Base-by-base conservation (phyloP, 805 yeast genomes). In the Peterozyma xylosa region DNA sequence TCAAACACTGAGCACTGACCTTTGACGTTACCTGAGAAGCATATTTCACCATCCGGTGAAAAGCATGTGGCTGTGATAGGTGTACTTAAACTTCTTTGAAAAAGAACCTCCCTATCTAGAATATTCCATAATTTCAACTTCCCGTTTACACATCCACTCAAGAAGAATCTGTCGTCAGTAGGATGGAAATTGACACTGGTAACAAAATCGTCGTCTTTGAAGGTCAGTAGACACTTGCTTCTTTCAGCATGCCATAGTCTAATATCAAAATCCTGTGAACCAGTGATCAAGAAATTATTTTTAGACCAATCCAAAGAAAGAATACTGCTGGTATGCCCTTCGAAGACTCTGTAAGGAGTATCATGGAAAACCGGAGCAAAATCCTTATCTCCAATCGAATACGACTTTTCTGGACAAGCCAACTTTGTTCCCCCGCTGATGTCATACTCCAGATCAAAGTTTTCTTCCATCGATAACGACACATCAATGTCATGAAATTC, bases 251-350 rank as follows among this genome's bases (percentile, higher is more conserved):
- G 95, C 96, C 97, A 90, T 39, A 90, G 64, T 50, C 77, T 76
- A 2, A 80, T 95, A 0, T 95, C 82, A 49, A 77, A 74, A 62
- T 90, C 98, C 82, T 86, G 84, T 1, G 95, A 84, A 3, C 93
- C 81, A 16, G 45, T 40, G 9, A 47, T n/a, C 30, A 91, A 58
- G 52, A 90, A 90, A 57, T 82, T 82, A 62, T 88, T 89, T 53
- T 82, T 82, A 42, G 95, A 83, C 97, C 97, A 90, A 53, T 86
- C 86, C 32, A 90, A 56, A 10, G 85, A 77, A n/a, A 87, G 59
- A 13, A 91, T 71, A 46, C 87, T 84, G 38, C 74, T 75, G 1
- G 74, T 60, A 60, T 91, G 97, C 14, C 86, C 93, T 36, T 58
- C 61, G 48, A 78, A 83, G 11, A 71, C 71, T 30, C 76, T 69